phyloP scores from a whole-genome alignment of 805 yeast species.

The Myxozyma sirexii region DNA sequence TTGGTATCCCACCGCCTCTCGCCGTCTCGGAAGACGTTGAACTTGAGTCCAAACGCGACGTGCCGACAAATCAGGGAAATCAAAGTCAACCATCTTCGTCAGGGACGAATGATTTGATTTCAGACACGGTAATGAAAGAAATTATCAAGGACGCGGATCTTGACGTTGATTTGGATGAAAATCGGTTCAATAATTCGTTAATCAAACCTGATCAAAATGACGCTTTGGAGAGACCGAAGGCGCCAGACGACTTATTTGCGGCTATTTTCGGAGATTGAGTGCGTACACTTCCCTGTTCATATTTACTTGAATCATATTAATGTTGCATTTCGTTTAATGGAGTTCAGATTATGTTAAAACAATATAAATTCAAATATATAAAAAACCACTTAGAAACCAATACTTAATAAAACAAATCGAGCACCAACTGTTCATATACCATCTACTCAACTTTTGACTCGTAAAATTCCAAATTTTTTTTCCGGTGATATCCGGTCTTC shows the following conservation, averaged over 20 bases:
- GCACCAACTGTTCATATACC: not conserved
- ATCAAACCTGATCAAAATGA: slow-evolving; percentile 30
- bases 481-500: not conserved
- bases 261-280: slow-evolving; percentile 35
- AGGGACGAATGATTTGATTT: slow-evolving; percentile 1
- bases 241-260: slow-evolving; percentile 36
- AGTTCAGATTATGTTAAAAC: no score
- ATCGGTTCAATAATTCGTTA: not conserved
- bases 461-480: not conserved
- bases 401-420: no score
- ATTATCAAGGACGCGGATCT: slow-evolving; percentile 19
- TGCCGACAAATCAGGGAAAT: not conserved
- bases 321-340: no score
- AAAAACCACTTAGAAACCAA: no score
- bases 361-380: not conserved
- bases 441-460: not conserved
- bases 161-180: not conserved
- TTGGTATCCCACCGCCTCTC: slow-evolving; percentile 30
- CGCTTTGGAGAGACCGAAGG: slow-evolving; percentile 31
- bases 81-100: no score
- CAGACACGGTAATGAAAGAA: slow-evolving; percentile 6
- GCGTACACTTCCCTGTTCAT: no score
- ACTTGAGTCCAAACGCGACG: not conserved
- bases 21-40: not conserved
- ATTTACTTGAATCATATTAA: not conserved